Conservation (phyloP, 768 basidiomycete genomes). For the Coprinellus micaceus region DNA sequence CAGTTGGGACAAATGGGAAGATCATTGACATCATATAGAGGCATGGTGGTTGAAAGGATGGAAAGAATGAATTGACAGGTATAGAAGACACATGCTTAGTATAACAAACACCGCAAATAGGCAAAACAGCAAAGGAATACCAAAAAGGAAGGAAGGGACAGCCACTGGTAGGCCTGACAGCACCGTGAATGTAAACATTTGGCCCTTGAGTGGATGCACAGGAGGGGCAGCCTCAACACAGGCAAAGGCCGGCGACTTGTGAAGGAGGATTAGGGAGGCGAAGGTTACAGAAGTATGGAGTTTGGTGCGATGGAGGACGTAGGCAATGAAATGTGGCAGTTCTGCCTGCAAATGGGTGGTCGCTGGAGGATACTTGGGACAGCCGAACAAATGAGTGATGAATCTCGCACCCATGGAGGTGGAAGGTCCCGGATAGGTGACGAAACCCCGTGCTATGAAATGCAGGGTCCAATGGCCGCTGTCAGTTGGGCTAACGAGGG, state of each 20-base stretch:
- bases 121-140: neutral
- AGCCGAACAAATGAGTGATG: slow-evolving; percentile 81
- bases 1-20: neutral
- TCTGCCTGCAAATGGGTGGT: slow-evolving; percentile 54
- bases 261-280: slow-evolving; percentile 67
- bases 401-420: slow-evolving; percentile 75
- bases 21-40: neutral
- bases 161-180: too few species aligned
- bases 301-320: slow-evolving; percentile 82
- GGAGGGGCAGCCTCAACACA: too few species aligned
- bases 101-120: neutral
- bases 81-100: neutral
- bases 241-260: too few species aligned
- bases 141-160: neutral
- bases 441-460: too few species aligned
- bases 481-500: too few species aligned
- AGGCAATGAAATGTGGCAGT: slow-evolving; percentile 79
- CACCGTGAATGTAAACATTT: too few species aligned
- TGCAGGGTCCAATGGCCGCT: too few species aligned
- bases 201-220: too few species aligned
- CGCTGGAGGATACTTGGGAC: slow-evolving; percentile 74
- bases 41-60: neutral
- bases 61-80: neutral
- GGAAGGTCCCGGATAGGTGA: too few species aligned
- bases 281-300: slow-evolving; percentile 67